These are phyloP conservation scores for Aspergillus sp. DNA, from an alignment of 2,329 filamentous ascomycete species.

Conservation along the genomic window DNA sequence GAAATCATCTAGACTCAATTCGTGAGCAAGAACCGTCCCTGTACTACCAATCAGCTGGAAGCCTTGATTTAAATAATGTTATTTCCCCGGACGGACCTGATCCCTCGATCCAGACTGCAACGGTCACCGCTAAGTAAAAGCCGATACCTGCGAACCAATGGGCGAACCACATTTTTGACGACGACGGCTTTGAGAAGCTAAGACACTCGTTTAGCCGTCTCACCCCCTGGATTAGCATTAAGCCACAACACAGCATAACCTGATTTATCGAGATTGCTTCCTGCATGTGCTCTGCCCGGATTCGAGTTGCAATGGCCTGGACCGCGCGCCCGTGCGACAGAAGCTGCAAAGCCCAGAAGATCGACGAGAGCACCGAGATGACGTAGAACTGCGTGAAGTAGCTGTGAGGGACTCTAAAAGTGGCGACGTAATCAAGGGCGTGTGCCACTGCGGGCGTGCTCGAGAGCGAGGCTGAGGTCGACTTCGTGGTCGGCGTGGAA, in stretches of 20 bases:
- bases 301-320: constrained; percentile 46
- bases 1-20: constrained; percentile 35
- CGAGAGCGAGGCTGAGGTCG: constrained; percentile 9
- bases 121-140: constrained; percentile 72
- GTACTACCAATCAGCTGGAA: constrained; percentile 1
- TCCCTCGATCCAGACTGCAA: constrained; percentile 84
- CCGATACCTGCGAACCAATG: constrained; percentile 77
- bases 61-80: not conserved
- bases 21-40: constrained; percentile 35
- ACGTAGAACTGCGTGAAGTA: constrained; percentile 92
- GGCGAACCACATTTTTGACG: constrained; percentile 78
- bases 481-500: constrained; percentile 14
- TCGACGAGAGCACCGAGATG: constrained; percentile 65
- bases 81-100: constrained; percentile 52
- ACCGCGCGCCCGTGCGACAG: constrained; percentile 56
- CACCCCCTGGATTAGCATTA: constrained; percentile 73
- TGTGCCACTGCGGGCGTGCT: constrained; percentile 15
- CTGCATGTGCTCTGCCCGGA: constrained; percentile 33
- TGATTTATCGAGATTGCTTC: constrained; percentile 61
- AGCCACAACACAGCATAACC: constrained; percentile 64
- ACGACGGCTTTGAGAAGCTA: constrained; percentile 63
- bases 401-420: constrained; percentile 71
- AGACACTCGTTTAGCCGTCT: constrained; percentile 77
- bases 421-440: constrained; percentile 53
- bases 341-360: constrained; percentile 73